These are phyloP conservation scores for Trebouxia gelatinosa DNA, from an alignment of 163 green algal genomes.

Conservation along the genomic window DNA sequence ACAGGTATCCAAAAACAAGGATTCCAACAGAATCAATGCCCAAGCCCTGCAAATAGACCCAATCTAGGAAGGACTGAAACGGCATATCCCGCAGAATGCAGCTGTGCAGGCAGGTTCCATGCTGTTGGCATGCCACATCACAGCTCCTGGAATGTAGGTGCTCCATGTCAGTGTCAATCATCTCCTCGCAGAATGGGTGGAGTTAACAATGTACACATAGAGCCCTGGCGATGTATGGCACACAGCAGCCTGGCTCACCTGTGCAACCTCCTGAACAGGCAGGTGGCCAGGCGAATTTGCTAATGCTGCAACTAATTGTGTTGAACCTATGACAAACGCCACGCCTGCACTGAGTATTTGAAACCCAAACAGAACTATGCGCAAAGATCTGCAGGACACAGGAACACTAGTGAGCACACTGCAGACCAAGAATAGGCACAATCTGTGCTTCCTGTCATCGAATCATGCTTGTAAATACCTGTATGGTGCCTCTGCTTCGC, in stretches of 20 bases:
- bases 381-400: conserved; percentile 42
- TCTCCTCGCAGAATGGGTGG: too few relatives aligned
- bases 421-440: neutral
- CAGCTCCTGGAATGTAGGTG: too few relatives aligned
- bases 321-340: conserved; percentile 23
- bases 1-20: conserved; percentile 44
- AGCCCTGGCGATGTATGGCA: too few relatives aligned
- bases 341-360: conserved; percentile 12
- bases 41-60: conserved; percentile 49
- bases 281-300: conserved; percentile 14
- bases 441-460: neutral
- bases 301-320: conserved; percentile 12
- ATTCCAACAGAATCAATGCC: conserved; percentile 66
- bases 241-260: conserved; percentile 18
- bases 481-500: conserved; percentile 59
- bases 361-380: conserved; percentile 70
- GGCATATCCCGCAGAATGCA: too few relatives aligned
- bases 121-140: too few relatives aligned
- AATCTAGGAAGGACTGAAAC: too few relatives aligned
- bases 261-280: neutral
- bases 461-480: conserved; percentile 19
- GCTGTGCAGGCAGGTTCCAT: too few relatives aligned
- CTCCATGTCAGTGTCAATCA: too few relatives aligned
- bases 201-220: too few relatives aligned
- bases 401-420: neutral